Evolutionary conservation across 371 early-diverging fungal species (phyloP).

Genomic region (Mucor sp.): DNA sequence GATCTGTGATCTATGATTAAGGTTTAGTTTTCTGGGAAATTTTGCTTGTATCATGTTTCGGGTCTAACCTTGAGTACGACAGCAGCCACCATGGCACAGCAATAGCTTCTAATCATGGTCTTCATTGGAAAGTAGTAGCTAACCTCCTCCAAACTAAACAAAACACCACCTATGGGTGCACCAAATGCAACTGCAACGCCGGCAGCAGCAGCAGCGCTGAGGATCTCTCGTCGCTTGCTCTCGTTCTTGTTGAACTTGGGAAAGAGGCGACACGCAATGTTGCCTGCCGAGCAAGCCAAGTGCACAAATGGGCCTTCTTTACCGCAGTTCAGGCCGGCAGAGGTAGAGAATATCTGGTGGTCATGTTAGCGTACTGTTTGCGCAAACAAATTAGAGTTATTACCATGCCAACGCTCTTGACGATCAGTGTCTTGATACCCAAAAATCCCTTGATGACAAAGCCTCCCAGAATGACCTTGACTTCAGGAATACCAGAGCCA

Average conservation of each 20-base stretch:
- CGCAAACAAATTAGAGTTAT: constrained; percentile 33
- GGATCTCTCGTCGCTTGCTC: constrained; percentile 80
- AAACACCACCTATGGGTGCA: constrained; percentile 92
- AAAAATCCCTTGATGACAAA: constrained; percentile 91
- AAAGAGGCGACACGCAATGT: constrained; percentile 79
- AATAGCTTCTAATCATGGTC: constrained; percentile 90
- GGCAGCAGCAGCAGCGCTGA: constrained; percentile 88
- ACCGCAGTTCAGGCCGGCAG: constrained; percentile 85
- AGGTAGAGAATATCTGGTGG: constrained; percentile 67
- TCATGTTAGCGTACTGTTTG: constrained; percentile 10
- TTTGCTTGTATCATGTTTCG: not conserved
- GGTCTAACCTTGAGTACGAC: constrained; percentile 71
- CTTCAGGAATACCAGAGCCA: constrained; percentile 94
- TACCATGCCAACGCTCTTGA: constrained; percentile 87
- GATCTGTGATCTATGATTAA: constrained; percentile 72
- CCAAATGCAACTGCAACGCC: constrained; percentile 95
- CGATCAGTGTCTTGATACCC: constrained; percentile 80
- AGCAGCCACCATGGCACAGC: constrained; percentile 89
- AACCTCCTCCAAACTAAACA: constrained; percentile 88
- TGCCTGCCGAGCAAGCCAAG: constrained; percentile 89
- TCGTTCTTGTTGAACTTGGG: constrained; percentile 84
- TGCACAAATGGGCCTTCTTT: constrained; percentile 97
- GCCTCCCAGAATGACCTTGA: constrained; percentile 93
- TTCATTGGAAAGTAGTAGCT: constrained; percentile 90
- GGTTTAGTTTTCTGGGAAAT: not conserved